phyloP scores from a whole-genome alignment of 768 basidiomycete genomes.

The Scleroderma bovista region DNA sequence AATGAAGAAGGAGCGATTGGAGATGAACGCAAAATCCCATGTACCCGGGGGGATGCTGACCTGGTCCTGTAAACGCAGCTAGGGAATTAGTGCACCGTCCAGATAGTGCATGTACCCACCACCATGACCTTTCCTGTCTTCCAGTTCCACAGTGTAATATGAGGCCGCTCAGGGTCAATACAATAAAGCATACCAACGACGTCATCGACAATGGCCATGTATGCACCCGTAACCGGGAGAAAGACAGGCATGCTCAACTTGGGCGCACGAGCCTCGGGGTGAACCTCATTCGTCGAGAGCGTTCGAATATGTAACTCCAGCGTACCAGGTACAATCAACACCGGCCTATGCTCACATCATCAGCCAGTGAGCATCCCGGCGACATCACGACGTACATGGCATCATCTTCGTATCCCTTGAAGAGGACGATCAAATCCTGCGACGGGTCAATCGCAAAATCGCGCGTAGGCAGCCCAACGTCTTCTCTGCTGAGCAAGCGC shows the following conservation, averaged over 20 bases:
- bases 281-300: conserved; percentile 36
- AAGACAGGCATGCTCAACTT: conserved; percentile 21
- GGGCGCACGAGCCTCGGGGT: conserved; percentile 36
- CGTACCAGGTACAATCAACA: conserved; percentile 4
- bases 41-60: conserved; percentile 20
- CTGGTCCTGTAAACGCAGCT: neutral
- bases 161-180: conserved; percentile 18
- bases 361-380: too few relatives aligned
- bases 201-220: conserved; percentile 51
- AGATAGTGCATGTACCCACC: conserved; percentile 27
- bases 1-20: conserved; percentile 37
- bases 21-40: conserved; percentile 45
- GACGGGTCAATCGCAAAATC: conserved; percentile 66
- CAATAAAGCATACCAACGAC: conserved; percentile 45
- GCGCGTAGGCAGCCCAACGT: conserved; percentile 38
- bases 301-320: conserved; percentile 41
- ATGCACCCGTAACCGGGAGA: conserved; percentile 24
- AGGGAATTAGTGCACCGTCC: neutral
- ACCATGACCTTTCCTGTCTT: conserved; percentile 35
- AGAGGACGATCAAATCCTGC: conserved; percentile 51
- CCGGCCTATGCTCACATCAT: conserved; percentile 4
- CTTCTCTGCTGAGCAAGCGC: conserved; percentile 19
- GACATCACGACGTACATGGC: neutral
- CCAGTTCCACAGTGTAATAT: conserved; percentile 47
- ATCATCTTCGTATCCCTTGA: conserved; percentile 13